Base-by-base conservation (phyloP, 352 stramenopile species). In the Plasmopara viticola region DNA sequence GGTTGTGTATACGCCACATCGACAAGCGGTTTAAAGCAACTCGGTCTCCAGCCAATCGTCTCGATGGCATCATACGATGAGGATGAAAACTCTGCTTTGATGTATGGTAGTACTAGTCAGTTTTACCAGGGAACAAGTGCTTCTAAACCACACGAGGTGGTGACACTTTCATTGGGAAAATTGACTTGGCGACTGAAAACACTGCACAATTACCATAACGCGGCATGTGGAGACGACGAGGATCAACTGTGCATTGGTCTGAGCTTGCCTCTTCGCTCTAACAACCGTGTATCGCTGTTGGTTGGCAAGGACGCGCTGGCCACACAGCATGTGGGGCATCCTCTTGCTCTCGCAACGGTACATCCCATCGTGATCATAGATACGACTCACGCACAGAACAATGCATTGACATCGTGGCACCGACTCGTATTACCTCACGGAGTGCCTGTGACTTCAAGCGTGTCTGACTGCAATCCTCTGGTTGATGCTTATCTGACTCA, bases 151-250 rank as follows among this genome's bases (percentile, higher is more conserved):
- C 62, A 66, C 14, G 62, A 75, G 41, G 43, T 63, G 15, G 13
- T 84, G 39, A 60, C 60, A 9, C 44, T 77, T 47, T 74, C 73
- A 9, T 56, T 79, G 35, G 68, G 60, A n/a, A 78, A 81, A 33
- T 17, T 84, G 4, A 54, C 58, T 25, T 84, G 70, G 70, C 17
- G 55, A 7, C 33, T 64, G 9, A 66, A 43, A 44, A 49, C 52
- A 9, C 40, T 84, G n/a, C 42, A 71, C 40, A 12, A 62, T 31
- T 45, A 49, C 6, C 62, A 70, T 31, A 35, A 58, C 20, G 50
- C 48, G 4, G 37, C 34, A 14, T 83, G 72, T 51, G 49, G 53
- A 6, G 49, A 51, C 42, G 47, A 58, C 6, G 50, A n/a, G 13
- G 52, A 59, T 12, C 38, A 56, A 9, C 49, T 62, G 9, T 83